These are phyloP conservation scores for Diplodia corticola DNA, from an alignment of 2,329 filamentous ascomycete genomes.

Conservation along the genomic window DNA sequence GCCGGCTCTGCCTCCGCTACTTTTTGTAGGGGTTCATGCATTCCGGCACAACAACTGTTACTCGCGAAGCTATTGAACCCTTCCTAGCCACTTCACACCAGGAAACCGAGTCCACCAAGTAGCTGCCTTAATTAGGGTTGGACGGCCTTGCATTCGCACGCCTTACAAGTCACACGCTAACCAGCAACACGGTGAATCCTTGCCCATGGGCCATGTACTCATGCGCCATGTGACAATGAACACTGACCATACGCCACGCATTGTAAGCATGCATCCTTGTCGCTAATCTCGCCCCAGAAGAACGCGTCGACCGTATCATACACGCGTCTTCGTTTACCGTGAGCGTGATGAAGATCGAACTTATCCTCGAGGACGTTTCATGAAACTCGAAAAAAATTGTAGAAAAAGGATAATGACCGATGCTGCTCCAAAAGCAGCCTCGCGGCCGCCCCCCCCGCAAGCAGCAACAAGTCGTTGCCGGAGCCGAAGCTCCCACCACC, in stretches of 20 bases:
- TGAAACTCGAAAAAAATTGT: too few species aligned
- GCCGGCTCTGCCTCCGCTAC: too few species aligned
- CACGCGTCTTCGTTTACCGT: not conserved
- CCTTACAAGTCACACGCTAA: not conserved
- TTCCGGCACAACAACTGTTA: too few species aligned
- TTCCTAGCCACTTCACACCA: too few species aligned
- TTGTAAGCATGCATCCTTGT: not conserved
- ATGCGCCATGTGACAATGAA: not conserved
- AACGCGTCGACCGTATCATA: not conserved
- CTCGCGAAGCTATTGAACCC: too few species aligned
- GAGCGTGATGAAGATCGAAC: not conserved
- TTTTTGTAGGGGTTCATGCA: too few species aligned
- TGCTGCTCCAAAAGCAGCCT: not conserved
- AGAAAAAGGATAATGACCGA: not conserved
- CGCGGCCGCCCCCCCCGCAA: slow-evolving; percentile 9
- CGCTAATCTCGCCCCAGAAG: not conserved
- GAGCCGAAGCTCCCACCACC: not conserved
- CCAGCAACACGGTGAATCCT: not conserved
- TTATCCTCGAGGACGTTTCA: not conserved
- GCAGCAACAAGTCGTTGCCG: slow-evolving; percentile 4
- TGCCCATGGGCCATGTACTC: too few species aligned
- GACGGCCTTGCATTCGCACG: not conserved
- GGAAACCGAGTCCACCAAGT: too few species aligned
- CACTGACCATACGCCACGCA: not conserved
- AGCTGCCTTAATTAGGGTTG: too few species aligned